Conservation (phyloP, 345 rosid genomes). For the Diplotaxis tenuifolia region DNA sequence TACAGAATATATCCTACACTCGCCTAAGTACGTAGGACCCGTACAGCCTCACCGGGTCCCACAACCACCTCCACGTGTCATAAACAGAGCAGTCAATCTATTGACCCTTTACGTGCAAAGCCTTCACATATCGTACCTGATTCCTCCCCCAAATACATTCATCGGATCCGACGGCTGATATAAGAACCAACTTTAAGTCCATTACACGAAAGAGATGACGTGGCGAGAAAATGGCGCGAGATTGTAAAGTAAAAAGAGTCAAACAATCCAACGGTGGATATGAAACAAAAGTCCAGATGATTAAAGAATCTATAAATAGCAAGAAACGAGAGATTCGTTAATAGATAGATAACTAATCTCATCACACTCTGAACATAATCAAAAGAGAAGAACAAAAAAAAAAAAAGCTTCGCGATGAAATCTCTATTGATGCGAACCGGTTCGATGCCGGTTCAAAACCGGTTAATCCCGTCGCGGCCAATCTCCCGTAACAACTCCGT, state of each 20-base stretch:
- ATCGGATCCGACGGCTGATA: conserved; percentile 44
- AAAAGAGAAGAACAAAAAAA: no score
- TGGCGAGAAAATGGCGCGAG: neutral
- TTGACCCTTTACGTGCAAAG: conserved; percentile 33
- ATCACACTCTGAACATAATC: neutral
- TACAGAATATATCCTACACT: neutral
- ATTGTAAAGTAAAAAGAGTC: neutral
- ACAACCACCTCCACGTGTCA: conserved; percentile 37
- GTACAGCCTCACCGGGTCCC: conserved; percentile 17
- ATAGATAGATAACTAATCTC: neutral
- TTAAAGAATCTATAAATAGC: conserved; percentile 23
- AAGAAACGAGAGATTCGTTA: neutral
- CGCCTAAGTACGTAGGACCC: neutral
- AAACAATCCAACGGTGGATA: conserved; percentile 19
- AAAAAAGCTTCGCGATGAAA: conserved; percentile 61
- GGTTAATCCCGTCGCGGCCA: conserved; percentile 32
- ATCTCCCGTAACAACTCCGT: conserved; percentile 45
- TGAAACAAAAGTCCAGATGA: conserved; percentile 3
- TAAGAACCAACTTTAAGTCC: neutral
- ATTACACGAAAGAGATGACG: conserved; percentile 11
- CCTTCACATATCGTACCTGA: conserved; percentile 31
- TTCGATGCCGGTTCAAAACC: conserved; percentile 44
- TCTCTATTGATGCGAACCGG: conserved; percentile 54
- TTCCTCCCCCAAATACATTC: conserved; percentile 20
- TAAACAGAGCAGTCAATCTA: conserved; percentile 9